phyloP scores from a whole-genome alignment of 805 yeast genomes.

The Metschnikowia drakensbergensis region DNA sequence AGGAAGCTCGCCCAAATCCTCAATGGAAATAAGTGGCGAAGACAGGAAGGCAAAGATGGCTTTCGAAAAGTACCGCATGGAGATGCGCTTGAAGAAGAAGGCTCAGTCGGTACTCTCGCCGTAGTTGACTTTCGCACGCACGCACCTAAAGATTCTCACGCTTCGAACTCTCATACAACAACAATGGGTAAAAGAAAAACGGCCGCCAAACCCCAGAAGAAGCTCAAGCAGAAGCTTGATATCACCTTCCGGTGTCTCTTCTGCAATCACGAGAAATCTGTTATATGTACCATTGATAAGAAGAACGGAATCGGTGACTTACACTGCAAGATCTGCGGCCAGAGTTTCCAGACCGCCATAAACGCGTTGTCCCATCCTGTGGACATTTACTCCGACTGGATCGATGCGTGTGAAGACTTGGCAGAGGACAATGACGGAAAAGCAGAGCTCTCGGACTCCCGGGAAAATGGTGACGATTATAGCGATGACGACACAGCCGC shows the following conservation, averaged over 20 bases:
- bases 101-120: constrained; percentile 20
- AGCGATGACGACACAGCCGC: constrained; percentile 30
- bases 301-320: constrained; percentile 78
- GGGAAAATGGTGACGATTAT: constrained; percentile 26
- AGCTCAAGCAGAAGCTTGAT: constrained; percentile 72
- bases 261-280: constrained; percentile 93
- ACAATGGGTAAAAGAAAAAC: constrained; percentile 77
- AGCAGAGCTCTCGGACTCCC: constrained; percentile 23
- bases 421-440: constrained; percentile 56
- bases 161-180: background rate
- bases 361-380: constrained; percentile 84
- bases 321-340: constrained; percentile 92
- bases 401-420: constrained; percentile 89
- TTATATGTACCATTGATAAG: constrained; percentile 83
- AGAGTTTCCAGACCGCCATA: constrained; percentile 83
- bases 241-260: constrained; percentile 85
- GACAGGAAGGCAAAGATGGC: constrained; percentile 35
- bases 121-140: background rate
- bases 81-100: constrained; percentile 45
- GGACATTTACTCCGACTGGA: constrained; percentile 96
- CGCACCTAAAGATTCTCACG: background rate
- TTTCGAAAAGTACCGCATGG: constrained; percentile 44
- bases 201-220: constrained; percentile 69
- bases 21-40: constrained; percentile 12
- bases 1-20: constrained; percentile 19